Conservation (phyloP, 2,329 filamentous ascomycete species). For the Aaosphaeria pasadenensis region DNA sequence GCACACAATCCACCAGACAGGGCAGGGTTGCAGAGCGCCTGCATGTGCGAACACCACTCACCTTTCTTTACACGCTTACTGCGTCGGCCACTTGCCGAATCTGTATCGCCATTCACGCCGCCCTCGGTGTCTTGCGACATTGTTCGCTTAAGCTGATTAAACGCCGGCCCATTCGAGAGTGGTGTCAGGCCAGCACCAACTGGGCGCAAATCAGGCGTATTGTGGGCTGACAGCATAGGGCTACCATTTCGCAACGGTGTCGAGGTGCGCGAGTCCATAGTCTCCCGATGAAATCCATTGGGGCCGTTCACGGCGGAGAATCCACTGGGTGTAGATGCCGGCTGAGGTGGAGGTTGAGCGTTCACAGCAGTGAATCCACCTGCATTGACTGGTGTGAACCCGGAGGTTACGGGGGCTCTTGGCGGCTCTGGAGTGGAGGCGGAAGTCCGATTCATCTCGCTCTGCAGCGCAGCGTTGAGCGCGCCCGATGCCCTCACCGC, state of each 20-base stretch:
- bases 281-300: constrained; percentile 52
- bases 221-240: constrained; percentile 62
- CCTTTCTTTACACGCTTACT: constrained; percentile 93
- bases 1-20: constrained; percentile 4
- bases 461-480: constrained; percentile 54
- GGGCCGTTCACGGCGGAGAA: constrained; percentile 61
- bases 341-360: constrained; percentile 28
- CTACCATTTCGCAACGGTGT: constrained; percentile 64
- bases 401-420: constrained; percentile 54
- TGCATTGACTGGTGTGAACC: constrained; percentile 71
- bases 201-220: constrained; percentile 63
- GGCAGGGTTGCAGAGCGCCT: constrained; percentile 10
- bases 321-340: constrained; percentile 22
- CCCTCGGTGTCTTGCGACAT: constrained; percentile 55
- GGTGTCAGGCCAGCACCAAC: constrained; percentile 46
- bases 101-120: constrained; percentile 56
- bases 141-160: constrained; percentile 71
- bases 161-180: constrained; percentile 49
- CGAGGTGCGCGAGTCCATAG: constrained; percentile 52
- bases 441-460: constrained; percentile 20
- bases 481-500: constrained; percentile 57
- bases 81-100: constrained; percentile 57
- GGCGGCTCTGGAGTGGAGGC: constrained; percentile 54
- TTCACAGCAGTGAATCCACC: constrained; percentile 67
- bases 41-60: constrained; percentile 40